Percentiles rank a stretch among this genome's conserved stretches.
Evolutionary conservation across 805 yeast species (phyloP).

Genomic region (Ogataea nonfermentans): DNA sequence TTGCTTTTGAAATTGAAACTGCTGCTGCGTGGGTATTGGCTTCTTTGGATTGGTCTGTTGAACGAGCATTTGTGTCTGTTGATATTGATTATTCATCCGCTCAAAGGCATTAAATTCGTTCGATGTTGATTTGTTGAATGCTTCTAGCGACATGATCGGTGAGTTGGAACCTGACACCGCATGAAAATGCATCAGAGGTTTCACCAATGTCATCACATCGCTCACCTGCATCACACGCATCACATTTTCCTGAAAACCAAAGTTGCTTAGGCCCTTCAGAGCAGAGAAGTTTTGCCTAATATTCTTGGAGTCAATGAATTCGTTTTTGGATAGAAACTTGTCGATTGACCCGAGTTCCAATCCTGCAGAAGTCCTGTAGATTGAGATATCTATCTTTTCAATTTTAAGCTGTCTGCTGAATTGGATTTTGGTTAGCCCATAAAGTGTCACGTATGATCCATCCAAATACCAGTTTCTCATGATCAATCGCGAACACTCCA

Average conservation of each 20-base stretch:
- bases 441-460: slow-evolving; percentile 64
- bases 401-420: slow-evolving; percentile 62
- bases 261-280: slow-evolving; percentile 46
- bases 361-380: slow-evolving; percentile 45
- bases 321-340: slow-evolving; percentile 36
- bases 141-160: slow-evolving; percentile 52
- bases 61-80: slow-evolving; percentile 29
- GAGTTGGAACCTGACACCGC: slow-evolving; percentile 48
- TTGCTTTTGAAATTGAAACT: slow-evolving; percentile 13
- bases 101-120: slow-evolving; percentile 20
- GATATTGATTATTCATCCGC: slow-evolving; percentile 17
- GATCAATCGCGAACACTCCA: slow-evolving; percentile 52
- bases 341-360: slow-evolving; percentile 47
- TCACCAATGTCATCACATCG: slow-evolving; percentile 72
- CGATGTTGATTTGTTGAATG: slow-evolving; percentile 37
- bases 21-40: slow-evolving; percentile 21
- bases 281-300: slow-evolving; percentile 33
- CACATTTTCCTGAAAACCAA: slow-evolving; percentile 64
- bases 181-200: slow-evolving; percentile 52
- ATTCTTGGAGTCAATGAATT: slow-evolving; percentile 19
- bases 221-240: slow-evolving; percentile 72
- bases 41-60: slow-evolving; percentile 16
- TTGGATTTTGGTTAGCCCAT: slow-evolving; percentile 59
- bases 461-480: slow-evolving; percentile 57
- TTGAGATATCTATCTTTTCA: slow-evolving; percentile 68